phyloP scores from a whole-genome alignment of 2,329 filamentous ascomycete genomes.

The Cordyceps tenuipes region DNA sequence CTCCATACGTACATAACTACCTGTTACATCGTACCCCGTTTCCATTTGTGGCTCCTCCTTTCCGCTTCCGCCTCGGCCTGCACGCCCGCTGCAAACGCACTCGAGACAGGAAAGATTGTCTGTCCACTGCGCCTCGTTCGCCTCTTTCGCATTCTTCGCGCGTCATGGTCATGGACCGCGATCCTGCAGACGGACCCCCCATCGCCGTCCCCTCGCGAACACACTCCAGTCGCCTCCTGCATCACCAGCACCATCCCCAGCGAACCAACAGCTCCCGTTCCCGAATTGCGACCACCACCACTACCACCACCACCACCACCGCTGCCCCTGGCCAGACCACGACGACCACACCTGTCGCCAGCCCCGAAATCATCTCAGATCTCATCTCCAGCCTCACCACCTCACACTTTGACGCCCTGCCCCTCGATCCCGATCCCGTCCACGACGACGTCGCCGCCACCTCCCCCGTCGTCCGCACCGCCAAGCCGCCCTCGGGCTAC shows the following conservation, averaged over 20 bases:
- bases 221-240: neutral
- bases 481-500: constrained; percentile 70
- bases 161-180: constrained; percentile 6
- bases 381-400: constrained; percentile 63
- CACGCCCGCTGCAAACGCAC: too few relatives aligned
- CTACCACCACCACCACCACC: constrained; percentile 1
- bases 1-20: too few relatives aligned
- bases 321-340: constrained; percentile 12
- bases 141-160: too few relatives aligned
- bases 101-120: too few relatives aligned
- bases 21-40: too few relatives aligned
- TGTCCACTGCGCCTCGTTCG: too few relatives aligned
- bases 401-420: constrained; percentile 59
- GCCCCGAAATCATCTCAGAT: constrained; percentile 62
- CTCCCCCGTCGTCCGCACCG: constrained; percentile 69
- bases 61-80: too few relatives aligned
- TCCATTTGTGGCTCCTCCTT: too few relatives aligned
- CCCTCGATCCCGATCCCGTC: constrained; percentile 38
- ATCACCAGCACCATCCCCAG: neutral
- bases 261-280: constrained; percentile 13
- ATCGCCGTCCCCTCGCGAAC: constrained; percentile 7
- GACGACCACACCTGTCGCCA: constrained; percentile 37
- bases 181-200: constrained; percentile 4
- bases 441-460: constrained; percentile 55
- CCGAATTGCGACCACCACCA: too few relatives aligned